Percentiles rank a stretch among this genome's conserved stretches.
Conservation (phyloP, 164 flowering plant species). For the Euptelea pleiosperma region DNA sequence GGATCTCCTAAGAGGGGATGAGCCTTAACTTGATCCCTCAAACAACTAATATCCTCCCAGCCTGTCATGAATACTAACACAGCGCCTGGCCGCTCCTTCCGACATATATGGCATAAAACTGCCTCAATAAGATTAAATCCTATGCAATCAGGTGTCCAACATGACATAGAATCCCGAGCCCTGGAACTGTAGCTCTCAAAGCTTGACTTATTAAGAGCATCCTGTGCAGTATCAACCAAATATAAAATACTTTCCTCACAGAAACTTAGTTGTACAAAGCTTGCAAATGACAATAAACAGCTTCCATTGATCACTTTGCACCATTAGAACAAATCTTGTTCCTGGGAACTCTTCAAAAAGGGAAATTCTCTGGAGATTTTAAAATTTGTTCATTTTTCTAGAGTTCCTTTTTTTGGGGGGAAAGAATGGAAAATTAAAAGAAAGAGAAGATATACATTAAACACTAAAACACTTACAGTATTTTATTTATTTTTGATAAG, state of each 20-base stretch:
- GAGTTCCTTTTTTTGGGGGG: no score
- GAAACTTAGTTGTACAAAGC: no score
- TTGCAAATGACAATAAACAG: slow-evolving; percentile 6
- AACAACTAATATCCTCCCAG: slow-evolving; percentile 97
- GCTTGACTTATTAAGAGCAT: slow-evolving; percentile 72
- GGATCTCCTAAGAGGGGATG: slow-evolving; percentile 99
- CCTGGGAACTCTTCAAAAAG: background rate
- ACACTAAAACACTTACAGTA: background rate
- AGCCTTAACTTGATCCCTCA: slow-evolving; percentile 90
- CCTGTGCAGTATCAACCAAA: slow-evolving; percentile 45
- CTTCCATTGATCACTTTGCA: slow-evolving; percentile 4
- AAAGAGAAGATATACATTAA: background rate
- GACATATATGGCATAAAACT: slow-evolving; percentile 91
- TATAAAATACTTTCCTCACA: background rate
- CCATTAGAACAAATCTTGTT: background rate
- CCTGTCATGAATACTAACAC: slow-evolving; percentile 98
- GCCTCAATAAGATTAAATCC: slow-evolving; percentile 99
- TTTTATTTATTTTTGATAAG: background rate
- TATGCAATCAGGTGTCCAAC: slow-evolving; percentile 90
- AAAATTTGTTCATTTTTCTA: background rate
- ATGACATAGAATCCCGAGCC: slow-evolving; percentile 83
- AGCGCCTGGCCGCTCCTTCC: slow-evolving; percentile 94
- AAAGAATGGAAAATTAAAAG: background rate
- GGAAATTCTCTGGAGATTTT: background rate
- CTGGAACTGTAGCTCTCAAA: slow-evolving; percentile 81